These are phyloP conservation scores for Cucumis cinereus DNA, from an alignment of 306 rosid species.

Conservation along the genomic window DNA sequence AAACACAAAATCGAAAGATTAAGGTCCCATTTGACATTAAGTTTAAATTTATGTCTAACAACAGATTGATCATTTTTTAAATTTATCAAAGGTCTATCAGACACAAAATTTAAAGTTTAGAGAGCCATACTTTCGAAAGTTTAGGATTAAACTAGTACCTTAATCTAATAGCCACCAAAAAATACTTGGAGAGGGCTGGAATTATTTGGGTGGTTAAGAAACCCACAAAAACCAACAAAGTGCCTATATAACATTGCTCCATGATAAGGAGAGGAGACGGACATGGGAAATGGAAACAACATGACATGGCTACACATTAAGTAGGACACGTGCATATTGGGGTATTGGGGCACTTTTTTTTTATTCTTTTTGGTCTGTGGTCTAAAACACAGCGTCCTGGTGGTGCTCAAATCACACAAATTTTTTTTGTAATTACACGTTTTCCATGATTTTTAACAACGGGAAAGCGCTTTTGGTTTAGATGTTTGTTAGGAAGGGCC, in stretches of 20 bases:
- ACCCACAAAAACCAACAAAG: background rate
- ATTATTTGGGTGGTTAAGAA: background rate
- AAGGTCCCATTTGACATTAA: background rate
- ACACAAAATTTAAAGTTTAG: background rate
- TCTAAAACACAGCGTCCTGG: too few species aligned
- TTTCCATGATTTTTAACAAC: too few species aligned
- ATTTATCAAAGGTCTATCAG: background rate
- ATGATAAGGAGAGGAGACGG: background rate
- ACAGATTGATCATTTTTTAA: too few species aligned
- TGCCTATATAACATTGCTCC: background rate
- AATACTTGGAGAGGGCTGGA: background rate
- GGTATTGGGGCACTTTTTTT: background rate
- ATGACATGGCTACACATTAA: background rate
- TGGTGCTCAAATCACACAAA: too few species aligned
- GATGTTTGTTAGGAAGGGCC: too few species aligned
- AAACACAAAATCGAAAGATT: too few species aligned
- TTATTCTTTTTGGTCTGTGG: too few species aligned
- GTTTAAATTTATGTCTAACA: background rate
- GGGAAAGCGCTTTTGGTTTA: too few species aligned
- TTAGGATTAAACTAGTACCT: background rate
- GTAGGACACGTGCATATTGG: background rate
- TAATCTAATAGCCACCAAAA: background rate
- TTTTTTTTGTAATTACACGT: too few species aligned
- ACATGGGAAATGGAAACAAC: background rate
- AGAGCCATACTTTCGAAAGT: background rate